Evolutionary conservation across 306 rosid genomes (phyloP), one percentile per base, ranked within the genome.

Genomic region (Casuarina equisetifolia): DNA sequence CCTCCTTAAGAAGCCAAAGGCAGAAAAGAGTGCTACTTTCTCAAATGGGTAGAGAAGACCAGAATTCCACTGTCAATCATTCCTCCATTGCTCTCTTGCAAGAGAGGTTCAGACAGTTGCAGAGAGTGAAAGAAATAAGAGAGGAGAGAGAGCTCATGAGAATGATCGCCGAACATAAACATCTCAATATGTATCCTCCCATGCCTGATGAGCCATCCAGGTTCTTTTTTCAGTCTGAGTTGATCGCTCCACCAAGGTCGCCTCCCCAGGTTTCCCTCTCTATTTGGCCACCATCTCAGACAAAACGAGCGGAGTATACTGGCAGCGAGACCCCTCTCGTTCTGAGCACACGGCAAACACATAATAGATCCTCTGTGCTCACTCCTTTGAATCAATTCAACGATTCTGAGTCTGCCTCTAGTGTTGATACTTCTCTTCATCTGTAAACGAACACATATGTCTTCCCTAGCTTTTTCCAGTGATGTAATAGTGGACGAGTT

Each of bases 351-450:
- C 76, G 87, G 78, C 83, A 86, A 5, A 32, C 74, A 12, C 54
- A 74, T 61, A 38, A 70, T 2, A n/a, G 79, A 48, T 68, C 83
- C 13, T 73, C 85, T 69, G 2, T 62, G 13, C 80, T 80, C 68
- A 48, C 20, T 54, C 75, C 87, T 19, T 81, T 78, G 79, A 84
- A 73, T 79, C 80, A 84, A 11, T 69, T 66, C 16, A 71, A 52
- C 68, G 86, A 78, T 71, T 76, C 80, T 57, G 86, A 70, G 38
- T 74, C 86, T 68, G 85, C 78, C 58, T 76, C 85, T 74, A 89
- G 84, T 62, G 90, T 94, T 66, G 97, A 94, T 86, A 94, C 98
- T 80, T 94, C 97, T 74, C 98, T 93, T 81, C 98, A 87, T 83
- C 87, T 94, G 64, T 94, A 75, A 90, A 83, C 82, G 69, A 53